Conservation (phyloP, 345 rosid genomes). For the Eutrema heterophyllum region DNA sequence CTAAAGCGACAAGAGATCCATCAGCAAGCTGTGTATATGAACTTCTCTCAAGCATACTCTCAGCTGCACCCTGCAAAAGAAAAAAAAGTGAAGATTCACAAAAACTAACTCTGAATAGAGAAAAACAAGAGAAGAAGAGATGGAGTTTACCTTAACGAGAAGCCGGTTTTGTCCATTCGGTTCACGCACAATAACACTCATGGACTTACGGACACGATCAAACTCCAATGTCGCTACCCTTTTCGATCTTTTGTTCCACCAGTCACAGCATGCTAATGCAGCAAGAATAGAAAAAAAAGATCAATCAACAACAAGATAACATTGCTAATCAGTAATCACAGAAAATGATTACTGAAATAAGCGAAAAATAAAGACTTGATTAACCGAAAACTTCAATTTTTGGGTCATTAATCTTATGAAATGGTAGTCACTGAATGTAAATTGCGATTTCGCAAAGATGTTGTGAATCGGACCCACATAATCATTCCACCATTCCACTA, state of each 20-base stretch:
- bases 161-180: conserved; percentile 66
- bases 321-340: neutral
- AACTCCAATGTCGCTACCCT: conserved; percentile 81
- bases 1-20: conserved; percentile 68
- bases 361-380: neutral
- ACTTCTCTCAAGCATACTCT: conserved; percentile 79
- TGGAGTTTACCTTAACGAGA: conserved; percentile 65
- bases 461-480: no score
- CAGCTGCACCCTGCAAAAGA: conserved; percentile 78
- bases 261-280: conserved; percentile 59
- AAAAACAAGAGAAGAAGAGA: neutral
- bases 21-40: conserved; percentile 75
- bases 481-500: no score
- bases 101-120: neutral
- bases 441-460: no score
- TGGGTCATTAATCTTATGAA: no score
- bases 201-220: conserved; percentile 83
- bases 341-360: neutral
- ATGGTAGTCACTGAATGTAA: no score
- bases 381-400: neutral
- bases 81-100: neutral
- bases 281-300: neutral
- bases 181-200: conserved; percentile 74
- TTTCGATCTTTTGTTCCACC: conserved; percentile 75
- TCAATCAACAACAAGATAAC: neutral